Evolutionary conservation across 441 rosid genomes (phyloP).

Genomic region (Kokia cookei): DNA sequence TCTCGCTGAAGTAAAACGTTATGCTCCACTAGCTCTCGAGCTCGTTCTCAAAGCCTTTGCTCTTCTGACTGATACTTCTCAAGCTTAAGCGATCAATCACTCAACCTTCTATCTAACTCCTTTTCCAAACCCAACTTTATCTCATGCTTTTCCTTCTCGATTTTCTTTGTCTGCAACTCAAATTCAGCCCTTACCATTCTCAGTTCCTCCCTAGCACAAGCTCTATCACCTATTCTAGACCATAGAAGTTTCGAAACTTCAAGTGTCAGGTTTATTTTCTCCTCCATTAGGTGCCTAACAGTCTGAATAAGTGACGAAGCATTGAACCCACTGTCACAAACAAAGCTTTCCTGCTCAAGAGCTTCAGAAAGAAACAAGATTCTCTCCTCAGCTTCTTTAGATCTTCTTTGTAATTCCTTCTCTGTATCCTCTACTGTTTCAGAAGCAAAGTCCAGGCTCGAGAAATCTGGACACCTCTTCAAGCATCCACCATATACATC

Average conservation of each 20-base stretch:
- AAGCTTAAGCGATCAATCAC: slow-evolving; percentile 76
- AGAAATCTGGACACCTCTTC: slow-evolving; percentile 33
- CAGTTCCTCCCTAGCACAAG: slow-evolving; percentile 51
- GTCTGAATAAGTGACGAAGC: slow-evolving; percentile 55
- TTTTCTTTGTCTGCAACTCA: slow-evolving; percentile 42
- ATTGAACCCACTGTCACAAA: slow-evolving; percentile 49
- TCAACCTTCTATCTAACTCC: slow-evolving; percentile 93
- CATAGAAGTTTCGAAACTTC: slow-evolving; percentile 64
- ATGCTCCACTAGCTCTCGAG: slow-evolving; percentile 90
- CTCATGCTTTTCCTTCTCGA: slow-evolving; percentile 76
- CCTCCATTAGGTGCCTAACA: slow-evolving; percentile 52
- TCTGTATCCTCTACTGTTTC: slow-evolving; percentile 40
- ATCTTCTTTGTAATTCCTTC: slow-evolving; percentile 51
- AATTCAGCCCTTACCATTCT: slow-evolving; percentile 46
- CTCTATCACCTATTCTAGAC: slow-evolving; percentile 56
- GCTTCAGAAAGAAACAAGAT: slow-evolving; percentile 60
- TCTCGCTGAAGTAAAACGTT: slow-evolving; percentile 91
- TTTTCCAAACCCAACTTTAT: slow-evolving; percentile 80
- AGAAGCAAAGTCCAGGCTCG: slow-evolving; percentile 14
- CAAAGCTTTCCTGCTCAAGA: slow-evolving; percentile 52
- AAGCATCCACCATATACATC: slow-evolving; percentile 61
- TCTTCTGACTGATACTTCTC: slow-evolving; percentile 78
- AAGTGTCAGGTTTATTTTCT: slow-evolving; percentile 63
- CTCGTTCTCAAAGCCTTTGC: slow-evolving; percentile 85
- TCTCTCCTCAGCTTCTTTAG: slow-evolving; percentile 72